Conservation (phyloP, 192 early-diverging fungal genomes). For the Backusella macrospora region DNA sequence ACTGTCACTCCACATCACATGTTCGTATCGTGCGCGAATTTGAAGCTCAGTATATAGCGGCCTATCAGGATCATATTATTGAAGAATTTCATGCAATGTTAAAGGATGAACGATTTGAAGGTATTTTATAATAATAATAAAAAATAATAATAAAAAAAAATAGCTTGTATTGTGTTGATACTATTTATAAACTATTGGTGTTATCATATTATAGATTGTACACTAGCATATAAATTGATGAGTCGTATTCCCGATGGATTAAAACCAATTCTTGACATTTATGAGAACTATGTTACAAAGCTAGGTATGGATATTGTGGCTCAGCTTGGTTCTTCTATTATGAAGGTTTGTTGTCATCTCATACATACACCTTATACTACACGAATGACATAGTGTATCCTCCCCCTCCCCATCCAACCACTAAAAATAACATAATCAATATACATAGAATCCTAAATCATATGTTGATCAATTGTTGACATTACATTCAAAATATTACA, state of each 20-base stretch:
- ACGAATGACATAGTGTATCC: neutral
- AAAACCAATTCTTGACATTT: slow-evolving; percentile 57
- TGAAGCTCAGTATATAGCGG: slow-evolving; percentile 73
- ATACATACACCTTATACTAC: neutral
- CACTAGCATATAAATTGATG: slow-evolving; percentile 65
- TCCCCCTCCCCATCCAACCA: too few species aligned
- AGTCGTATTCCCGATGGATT: slow-evolving; percentile 67
- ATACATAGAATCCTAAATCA: slow-evolving; percentile 67
- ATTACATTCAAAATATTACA: slow-evolving; percentile 66
- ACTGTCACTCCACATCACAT: slow-evolving; percentile 68
- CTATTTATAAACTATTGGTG: neutral
- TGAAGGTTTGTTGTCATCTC: neutral
- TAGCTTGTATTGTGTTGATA: neutral
- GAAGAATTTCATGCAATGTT: slow-evolving; percentile 75
- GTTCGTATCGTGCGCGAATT: slow-evolving; percentile 71
- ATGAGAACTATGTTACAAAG: slow-evolving; percentile 65
- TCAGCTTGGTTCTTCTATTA: slow-evolving; percentile 36
- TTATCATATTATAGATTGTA: slow-evolving; percentile 55
- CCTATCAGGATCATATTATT: slow-evolving; percentile 64
- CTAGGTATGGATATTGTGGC: slow-evolving; percentile 60
- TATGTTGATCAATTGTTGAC: slow-evolving; percentile 70
- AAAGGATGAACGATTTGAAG: slow-evolving; percentile 57
- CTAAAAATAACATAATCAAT: neutral
- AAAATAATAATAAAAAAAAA: too few species aligned
- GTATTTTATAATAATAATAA: too few species aligned